phyloP scores from a whole-genome alignment of 208 protist species.

The Wallacemonas sp. region DNA sequence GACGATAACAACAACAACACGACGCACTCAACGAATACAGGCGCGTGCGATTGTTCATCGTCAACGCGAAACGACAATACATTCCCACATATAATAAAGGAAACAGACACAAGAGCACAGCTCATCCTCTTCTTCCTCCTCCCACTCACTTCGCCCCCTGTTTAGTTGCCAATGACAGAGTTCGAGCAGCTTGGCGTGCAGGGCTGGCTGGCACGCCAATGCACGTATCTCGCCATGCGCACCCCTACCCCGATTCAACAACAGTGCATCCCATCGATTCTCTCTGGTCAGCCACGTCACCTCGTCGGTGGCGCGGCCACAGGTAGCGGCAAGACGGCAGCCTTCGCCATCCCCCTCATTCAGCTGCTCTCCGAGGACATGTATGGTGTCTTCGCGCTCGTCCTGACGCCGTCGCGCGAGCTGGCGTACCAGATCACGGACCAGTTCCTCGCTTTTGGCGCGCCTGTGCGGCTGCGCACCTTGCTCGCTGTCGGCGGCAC shows the following conservation, averaged over 20 bases:
- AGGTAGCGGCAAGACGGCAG: slow-evolving; percentile 98
- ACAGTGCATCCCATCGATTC: slow-evolving; percentile 73
- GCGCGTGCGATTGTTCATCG: too few species aligned
- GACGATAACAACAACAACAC: too few species aligned
- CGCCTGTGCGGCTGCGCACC: slow-evolving; percentile 66
- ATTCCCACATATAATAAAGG: too few species aligned
- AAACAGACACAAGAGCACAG: too few species aligned
- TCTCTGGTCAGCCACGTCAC: slow-evolving; percentile 68
- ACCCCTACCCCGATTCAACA: slow-evolving; percentile 85
- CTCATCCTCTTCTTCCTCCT: not conserved
- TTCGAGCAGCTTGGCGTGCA: slow-evolving; percentile 79
- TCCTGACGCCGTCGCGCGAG: slow-evolving; percentile 97
- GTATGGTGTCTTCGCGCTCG: slow-evolving; percentile 96
- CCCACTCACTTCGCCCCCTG: not conserved
- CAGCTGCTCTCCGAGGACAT: slow-evolving; percentile 94
- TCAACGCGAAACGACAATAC: too few species aligned
- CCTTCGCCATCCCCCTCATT: slow-evolving; percentile 98
- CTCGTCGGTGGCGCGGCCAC: slow-evolving; percentile 95
- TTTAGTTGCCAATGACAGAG: slow-evolving; percentile 30
- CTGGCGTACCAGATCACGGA: slow-evolving; percentile 95
- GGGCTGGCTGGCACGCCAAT: slow-evolving; percentile 75
- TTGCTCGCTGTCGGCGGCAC: slow-evolving; percentile 80
- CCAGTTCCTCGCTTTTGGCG: slow-evolving; percentile 86
- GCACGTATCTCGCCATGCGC: slow-evolving; percentile 72
- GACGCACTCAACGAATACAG: too few species aligned